These are phyloP conservation scores for Mrakia hoshinonis DNA, from an alignment of 768 basidiomycete genomes.

Conservation along the genomic window DNA sequence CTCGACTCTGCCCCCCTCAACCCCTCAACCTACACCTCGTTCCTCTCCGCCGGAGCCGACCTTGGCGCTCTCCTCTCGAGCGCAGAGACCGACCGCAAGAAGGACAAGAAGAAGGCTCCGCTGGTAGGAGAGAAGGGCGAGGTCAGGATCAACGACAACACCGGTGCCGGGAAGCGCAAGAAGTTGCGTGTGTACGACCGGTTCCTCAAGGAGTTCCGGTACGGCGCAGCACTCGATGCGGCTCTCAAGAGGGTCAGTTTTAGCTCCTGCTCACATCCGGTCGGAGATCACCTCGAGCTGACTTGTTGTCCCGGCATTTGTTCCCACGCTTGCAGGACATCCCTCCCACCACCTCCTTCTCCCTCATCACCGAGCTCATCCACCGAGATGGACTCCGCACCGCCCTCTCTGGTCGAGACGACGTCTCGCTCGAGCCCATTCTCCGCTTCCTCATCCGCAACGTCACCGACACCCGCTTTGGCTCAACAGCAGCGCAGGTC, in stretches of 20 bases:
- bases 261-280: neutral
- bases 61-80: constrained; percentile 21
- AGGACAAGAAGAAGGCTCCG: constrained; percentile 13
- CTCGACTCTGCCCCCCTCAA: constrained; percentile 26
- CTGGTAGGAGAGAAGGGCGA: constrained; percentile 29
- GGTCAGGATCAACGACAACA: constrained; percentile 49
- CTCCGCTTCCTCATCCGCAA: constrained; percentile 77
- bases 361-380: constrained; percentile 83
- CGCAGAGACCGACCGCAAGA: constrained; percentile 23
- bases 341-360: constrained; percentile 74
- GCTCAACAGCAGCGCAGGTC: constrained; percentile 76
- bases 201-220: constrained; percentile 82
- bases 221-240: constrained; percentile 86
- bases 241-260: constrained; percentile 67
- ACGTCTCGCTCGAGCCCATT: constrained; percentile 83
- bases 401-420: constrained; percentile 83
- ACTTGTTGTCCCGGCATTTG: neutral
- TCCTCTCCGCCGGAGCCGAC: constrained; percentile 29
- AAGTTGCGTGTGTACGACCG: constrained; percentile 79
- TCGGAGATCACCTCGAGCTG: too few species aligned
- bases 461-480: constrained; percentile 81
- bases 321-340: constrained; percentile 53
- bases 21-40: constrained; percentile 30
- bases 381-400: constrained; percentile 79
- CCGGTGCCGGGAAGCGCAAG: constrained; percentile 43